Evolutionary conservation across 495 filamentous ascomycete genomes (phyloP), one percentile per base, ranked within the genome.

Genomic region (Entonaema liquescens): DNA sequence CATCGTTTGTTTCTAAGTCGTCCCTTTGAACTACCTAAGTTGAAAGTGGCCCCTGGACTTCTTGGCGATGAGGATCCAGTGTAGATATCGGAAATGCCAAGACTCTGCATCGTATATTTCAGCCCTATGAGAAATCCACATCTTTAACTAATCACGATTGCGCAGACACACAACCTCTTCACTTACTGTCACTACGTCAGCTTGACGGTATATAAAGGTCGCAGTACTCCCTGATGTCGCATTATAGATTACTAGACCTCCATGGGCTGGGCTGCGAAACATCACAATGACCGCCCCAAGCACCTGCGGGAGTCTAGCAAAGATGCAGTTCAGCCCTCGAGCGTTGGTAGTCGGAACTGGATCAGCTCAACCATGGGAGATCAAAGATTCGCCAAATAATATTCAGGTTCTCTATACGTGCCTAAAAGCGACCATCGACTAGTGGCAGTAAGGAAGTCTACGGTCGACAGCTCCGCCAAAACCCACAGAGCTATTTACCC

Each of bases 41-140:
- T 33, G 49, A 53, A 28, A 29, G 49, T 29, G 49, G 49, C 5
- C 25, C 49, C 49, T 29, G 49, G 26, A 26, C 23, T 53, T 53
- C 49, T 53, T 53, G 49, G 49, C 49, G 26, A 53, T 29, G 49
- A 53, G 25, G 49, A 47, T 23, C 42, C 42, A 47, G 8, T 47
- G 17, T 23, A 47, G 25, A 53, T 53, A 53, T 53, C 29, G 7
- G 35, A 36, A 49, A 55, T 61, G 70, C 70, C 61, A 68, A 68
- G 65, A 11, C 33, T 55, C 62, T 19, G 6, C 35, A 23, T 65
- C 55, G 42, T 29, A 53, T 53, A 53, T 53, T 25, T 69, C 70
- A 73, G 70, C 70, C 70, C 62, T 73, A 73, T 33, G 49, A 53
- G 62, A 53, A 66, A 62, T 54, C 57, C 23, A 55, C 55, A 58